Base-by-base conservation (phyloP, 1,284 basidiomycete genomes). In the Sphaerobolus stellatus region DNA sequence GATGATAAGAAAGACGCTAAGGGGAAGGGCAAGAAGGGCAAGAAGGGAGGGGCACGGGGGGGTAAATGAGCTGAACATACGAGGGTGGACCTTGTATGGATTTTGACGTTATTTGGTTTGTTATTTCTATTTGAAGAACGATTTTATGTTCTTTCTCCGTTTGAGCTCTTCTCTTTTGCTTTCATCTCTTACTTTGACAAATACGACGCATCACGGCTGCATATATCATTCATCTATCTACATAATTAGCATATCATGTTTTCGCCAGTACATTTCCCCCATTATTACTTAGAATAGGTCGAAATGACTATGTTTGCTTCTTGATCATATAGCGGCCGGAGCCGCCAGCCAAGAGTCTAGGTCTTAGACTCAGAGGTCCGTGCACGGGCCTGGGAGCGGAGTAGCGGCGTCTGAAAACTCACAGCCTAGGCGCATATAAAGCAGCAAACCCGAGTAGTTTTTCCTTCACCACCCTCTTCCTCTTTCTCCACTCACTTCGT, bases 361-460 rank as follows among this genome's bases (percentile, higher is more conserved):
- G 24, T 28, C 11, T 28, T 8, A 29, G 11, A n/a, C n/a, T 38
- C 24, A 14, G 9, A 46, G 51, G 51, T 47, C 51, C 51, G 51
- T 53, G 51, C 51, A 24, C n/a, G 11, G 4, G 11, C 11, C 29
- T 24, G 24, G 4, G 4, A 2, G 25, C 48, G 48, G 48, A 50
- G 48, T 50, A 36, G 38, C 41, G 43, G 45, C 16, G 30, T 38
- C 28, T 46, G 52, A 54, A 54, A 54, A 30, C 24, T 48, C n/a
- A 38, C 36, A 38, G 3, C 36, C 7, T 48, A 22, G 9, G 25
- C 30, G 20, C 33, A 18, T 47, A 54, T 34, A 48, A 54, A 47
- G 52, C 18, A 3, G 4, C 33, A 38, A 22, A 24, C 52, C 30
- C 38, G 28, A 38, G 7, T n/a, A 5, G n/a, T n/a, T 38, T 7